Conservation (phyloP, 2,329 filamentous ascomycete species). For the Colletotrichum tofieldiae region DNA sequence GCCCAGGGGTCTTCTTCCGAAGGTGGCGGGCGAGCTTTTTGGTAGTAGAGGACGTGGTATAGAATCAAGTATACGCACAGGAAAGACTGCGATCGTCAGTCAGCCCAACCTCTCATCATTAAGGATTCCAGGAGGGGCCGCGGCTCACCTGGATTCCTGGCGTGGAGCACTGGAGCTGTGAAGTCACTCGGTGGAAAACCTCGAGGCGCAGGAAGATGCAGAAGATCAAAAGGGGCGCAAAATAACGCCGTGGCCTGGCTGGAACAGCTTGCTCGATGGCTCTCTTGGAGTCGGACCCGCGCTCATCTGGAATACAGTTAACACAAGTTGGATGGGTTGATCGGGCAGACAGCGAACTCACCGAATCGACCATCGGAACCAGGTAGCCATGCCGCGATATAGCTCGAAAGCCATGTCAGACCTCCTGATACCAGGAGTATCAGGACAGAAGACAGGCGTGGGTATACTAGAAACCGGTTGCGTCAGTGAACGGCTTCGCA, state of each 20-base stretch:
- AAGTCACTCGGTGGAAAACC: conserved; percentile 61
- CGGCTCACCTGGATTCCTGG: conserved; percentile 64
- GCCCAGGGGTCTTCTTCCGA: conserved; percentile 65
- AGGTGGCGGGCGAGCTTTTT: conserved; percentile 46
- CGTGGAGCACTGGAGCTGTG: conserved; percentile 66
- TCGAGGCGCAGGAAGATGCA: conserved; percentile 65
- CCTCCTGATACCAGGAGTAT: conserved; percentile 63
- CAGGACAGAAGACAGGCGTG: conserved; percentile 63
- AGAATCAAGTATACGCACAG: conserved; percentile 61
- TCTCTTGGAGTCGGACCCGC: conserved; percentile 17
- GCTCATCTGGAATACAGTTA: conserved; percentile 35
- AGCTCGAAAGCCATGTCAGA: conserved; percentile 59
- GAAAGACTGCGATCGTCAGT: conserved; percentile 57
- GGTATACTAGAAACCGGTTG: conserved; percentile 57
- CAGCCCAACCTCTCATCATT: neutral
- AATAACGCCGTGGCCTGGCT: conserved; percentile 63
- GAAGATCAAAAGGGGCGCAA: conserved; percentile 60
- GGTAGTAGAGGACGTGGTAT: conserved; percentile 61
- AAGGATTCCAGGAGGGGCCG: neutral
- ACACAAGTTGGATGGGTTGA: neutral
- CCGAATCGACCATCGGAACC: conserved; percentile 65
- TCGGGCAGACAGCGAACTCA: conserved; percentile 21
- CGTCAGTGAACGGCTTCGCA: conserved; percentile 3
- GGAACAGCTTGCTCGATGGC: conserved; percentile 54
- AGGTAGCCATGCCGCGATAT: conserved; percentile 62